Evolutionary conservation across 768 basidiomycete species (phyloP).

Genomic region (Coprinopsis sp.): DNA sequence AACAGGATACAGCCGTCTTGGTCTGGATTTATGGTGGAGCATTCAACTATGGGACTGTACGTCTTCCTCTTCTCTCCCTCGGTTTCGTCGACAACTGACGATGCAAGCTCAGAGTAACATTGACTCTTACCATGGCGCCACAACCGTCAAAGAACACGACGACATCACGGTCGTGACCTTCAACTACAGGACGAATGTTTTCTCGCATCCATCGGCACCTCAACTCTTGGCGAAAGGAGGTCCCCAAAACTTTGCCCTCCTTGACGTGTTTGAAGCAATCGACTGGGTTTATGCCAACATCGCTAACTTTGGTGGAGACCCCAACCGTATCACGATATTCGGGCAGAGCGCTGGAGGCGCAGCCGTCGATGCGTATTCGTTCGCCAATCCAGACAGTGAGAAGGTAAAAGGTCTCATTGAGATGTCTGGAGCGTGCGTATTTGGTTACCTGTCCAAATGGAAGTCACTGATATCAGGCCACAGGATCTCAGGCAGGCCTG

Average conservation of each 20-base stretch:
- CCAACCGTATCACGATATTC: conserved; percentile 31
- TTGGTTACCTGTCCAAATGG: not conserved
- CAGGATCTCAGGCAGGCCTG: conserved; percentile 14
- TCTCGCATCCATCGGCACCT: conserved; percentile 37
- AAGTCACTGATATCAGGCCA: not conserved
- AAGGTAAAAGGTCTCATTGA: conserved; percentile 29
- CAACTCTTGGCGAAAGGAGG: conserved; percentile 23
- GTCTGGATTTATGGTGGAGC: conserved; percentile 36
- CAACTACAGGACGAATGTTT: conserved; percentile 38
- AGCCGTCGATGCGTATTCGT: conserved; percentile 30
- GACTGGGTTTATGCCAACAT: conserved; percentile 47
- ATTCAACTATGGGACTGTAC: conserved; percentile 32
- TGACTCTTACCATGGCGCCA: conserved; percentile 23
- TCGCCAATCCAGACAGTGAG: conserved; percentile 30
- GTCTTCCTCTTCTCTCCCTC: conserved; percentile 6
- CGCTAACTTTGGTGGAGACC: conserved; percentile 39
- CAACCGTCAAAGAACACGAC: conserved; percentile 29
- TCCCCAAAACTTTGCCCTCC: conserved; percentile 36
- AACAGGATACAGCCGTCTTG: conserved; percentile 32
- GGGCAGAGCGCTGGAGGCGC: conserved; percentile 35
- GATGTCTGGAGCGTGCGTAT: conserved; percentile 30
- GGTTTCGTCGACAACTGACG: not conserved
- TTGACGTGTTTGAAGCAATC: conserved; percentile 37
- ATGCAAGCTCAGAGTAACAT: conserved; percentile 23
- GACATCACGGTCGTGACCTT: conserved; percentile 33